Evolutionary conservation across 2,329 filamentous ascomycete genomes (phyloP), one percentile per base, ranked within the genome.

Genomic region (Diaporthe amygdali): DNA sequence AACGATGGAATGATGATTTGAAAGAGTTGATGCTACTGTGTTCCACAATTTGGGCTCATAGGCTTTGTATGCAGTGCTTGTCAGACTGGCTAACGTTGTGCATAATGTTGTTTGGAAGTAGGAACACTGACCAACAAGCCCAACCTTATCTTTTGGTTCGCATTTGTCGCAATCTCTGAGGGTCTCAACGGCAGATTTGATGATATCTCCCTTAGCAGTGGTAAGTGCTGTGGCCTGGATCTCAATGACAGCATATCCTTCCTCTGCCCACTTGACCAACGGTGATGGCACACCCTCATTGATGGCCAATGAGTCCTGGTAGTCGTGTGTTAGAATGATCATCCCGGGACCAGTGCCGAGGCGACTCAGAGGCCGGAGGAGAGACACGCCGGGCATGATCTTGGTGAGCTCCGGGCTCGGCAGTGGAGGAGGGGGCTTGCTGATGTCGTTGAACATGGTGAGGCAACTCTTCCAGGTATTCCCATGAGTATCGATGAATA

Each of bases 261-360:
- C 71, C 51, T 73, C 71, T 10, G 71, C 71, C 71, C 71, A 73
- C 52, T 71, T 73, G 14, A 71, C n/a, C n/a, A 71, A 32, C 0
- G 44, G 69, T 3, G 66, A 69, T 5, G 71, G 71, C n/a, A 73
- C 66, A 5, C 69, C 72, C 15, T 68, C 32, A 9, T 47, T 49
- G 39, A 72, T 70, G 8, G 61, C 54, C 14, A 71, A 46, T 34
- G 70, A 27, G 52, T 71, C 71, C 70, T 75, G 54, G 25, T 51
- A 27, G 41, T 41, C 66, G 9, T 72, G 61, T 12, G 76, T 73
- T 30, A 76, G 64, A 39, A 78, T 56, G 61, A 79, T 73, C 12
- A 78, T 66, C n/a, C 76, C 75, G 1, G 77, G 77, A 3, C 77
- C 77, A 12, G 22, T 73, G 30, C 77, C 77, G n/a, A 76, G 75